phyloP scores from a whole-genome alignment of 495 filamentous ascomycete genomes.

The Sordaria brevicollis region DNA sequence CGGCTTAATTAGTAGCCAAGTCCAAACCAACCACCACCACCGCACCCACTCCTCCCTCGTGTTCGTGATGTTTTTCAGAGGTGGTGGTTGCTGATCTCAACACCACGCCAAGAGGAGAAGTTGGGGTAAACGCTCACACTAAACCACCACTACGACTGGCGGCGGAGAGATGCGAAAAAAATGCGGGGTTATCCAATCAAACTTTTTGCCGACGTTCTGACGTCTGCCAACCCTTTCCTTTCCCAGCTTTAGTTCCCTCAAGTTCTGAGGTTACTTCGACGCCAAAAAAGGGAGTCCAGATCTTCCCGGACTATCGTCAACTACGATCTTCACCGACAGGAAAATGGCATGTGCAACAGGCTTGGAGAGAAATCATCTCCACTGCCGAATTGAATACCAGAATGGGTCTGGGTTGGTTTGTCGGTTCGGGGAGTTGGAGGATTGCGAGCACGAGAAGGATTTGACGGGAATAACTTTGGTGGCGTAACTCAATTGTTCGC shows the following conservation, averaged over 20 bases:
- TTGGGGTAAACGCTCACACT: too few species aligned
- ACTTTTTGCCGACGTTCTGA: background rate
- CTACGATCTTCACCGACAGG: background rate
- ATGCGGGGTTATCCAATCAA: background rate
- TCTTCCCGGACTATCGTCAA: too few species aligned
- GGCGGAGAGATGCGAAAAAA: background rate
- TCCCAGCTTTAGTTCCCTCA: background rate
- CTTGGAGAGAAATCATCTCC: background rate
- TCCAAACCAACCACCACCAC: background rate
- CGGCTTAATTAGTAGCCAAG: background rate
- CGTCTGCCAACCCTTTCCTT: background rate
- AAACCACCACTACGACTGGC: too few species aligned
- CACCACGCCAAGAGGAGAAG: too few species aligned
- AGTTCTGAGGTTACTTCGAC: too few species aligned
- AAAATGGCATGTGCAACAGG: background rate
- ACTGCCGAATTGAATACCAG: background rate
- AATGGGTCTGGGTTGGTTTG: background rate
- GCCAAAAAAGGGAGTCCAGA: background rate
- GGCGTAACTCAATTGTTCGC: too few species aligned
- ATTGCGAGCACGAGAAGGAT: too few species aligned
- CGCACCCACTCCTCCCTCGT: background rate
- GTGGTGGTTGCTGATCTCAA: background rate
- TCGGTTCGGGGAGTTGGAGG: background rate
- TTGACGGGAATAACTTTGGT: too few species aligned
- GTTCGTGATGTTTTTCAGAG: background rate